Percentiles rank a stretch among this genome's conserved stretches.
Evolutionary conservation across 1,284 basidiomycete species (phyloP).

Genomic region (Papiliotrema terrestris): DNA sequence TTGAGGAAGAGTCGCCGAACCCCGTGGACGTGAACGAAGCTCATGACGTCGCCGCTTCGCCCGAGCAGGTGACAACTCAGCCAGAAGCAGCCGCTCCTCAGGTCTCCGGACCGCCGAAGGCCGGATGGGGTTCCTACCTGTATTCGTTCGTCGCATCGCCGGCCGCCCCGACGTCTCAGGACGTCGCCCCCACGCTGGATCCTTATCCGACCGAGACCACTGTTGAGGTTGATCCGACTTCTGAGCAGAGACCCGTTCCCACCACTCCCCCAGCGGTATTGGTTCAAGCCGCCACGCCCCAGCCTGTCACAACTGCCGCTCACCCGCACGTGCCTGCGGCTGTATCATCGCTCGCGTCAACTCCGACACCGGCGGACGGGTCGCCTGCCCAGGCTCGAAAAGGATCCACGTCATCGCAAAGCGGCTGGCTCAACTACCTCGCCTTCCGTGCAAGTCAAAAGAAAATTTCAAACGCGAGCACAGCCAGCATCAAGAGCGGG

Average conservation of each 20-base stretch:
- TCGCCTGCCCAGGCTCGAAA: conserved; percentile 1
- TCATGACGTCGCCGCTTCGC: no score
- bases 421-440: conserved; percentile 44
- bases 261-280: not conserved
- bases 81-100: no score
- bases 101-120: no score
- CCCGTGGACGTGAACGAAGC: no score
- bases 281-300: not conserved
- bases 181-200: no score
- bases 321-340: not conserved
- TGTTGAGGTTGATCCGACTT: conserved; percentile 7
- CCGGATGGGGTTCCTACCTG: conserved; percentile 33
- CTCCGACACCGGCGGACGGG: not conserved
- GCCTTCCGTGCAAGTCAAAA: conserved; percentile 40
- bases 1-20: no score
- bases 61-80: no score
- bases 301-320: not conserved
- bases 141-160: conserved; percentile 25
- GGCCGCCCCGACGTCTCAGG: not conserved
- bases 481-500: conserved; percentile 10
- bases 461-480: conserved; percentile 22
- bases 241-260: conserved; percentile 17
- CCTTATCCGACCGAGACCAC: not conserved
- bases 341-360: not conserved
- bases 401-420: not conserved